Evolutionary conservation across 176 grass and related monocot species (phyloP), one percentile per base, ranked within the genome.

Genomic region (Hyparrhenia diplandra): DNA sequence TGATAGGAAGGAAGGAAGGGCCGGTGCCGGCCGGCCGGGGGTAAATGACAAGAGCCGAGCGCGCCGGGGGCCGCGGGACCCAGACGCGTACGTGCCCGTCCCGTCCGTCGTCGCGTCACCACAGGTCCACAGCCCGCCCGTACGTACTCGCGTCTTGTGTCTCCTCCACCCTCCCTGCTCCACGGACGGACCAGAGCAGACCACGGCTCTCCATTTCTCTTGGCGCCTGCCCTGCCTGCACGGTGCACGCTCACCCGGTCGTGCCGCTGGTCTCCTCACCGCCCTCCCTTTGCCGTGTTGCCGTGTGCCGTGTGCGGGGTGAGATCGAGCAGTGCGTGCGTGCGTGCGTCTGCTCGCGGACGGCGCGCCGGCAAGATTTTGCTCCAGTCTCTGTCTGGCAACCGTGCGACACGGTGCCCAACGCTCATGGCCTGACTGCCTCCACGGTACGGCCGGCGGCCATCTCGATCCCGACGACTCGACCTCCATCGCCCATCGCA

Each of bases 71-170:
- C 9, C 9, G 6, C 17, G 52, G 49, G 80, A 20, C 80, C 80
- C 69, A 13, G 40, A 8, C 29, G 42, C 70, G 81, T 75, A 66
- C 81, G 71, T 83, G 71, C 60, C 60, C 71, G 59, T 83, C 81
- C 17, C 81, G 45, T 83, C 81, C 40, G 35, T 27, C 24, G 35
- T 65, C 43, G 18, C 41, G 21, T 37, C 63, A 52, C 77, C 43
- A 6, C 45, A 52, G 0, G n/a, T n/a, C n/a, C n/a, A n/a, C n/a
- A n/a, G n/a, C n/a, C n/a, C n/a, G n/a, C 59, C 23, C 58, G 62
- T n/a, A 43, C 21, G 17, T 21, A 6, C 5, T 5, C 57, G 9
- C 69, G 42, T 52, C 70, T 54, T 42, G 81, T 75, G 69, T 73
- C 39, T 42, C 17, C 78, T 5, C 67, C 66, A 1, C 2, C n/a